phyloP scores from a whole-genome alignment of 1,284 basidiomycete species.

The Tilletiaria anomala region DNA sequence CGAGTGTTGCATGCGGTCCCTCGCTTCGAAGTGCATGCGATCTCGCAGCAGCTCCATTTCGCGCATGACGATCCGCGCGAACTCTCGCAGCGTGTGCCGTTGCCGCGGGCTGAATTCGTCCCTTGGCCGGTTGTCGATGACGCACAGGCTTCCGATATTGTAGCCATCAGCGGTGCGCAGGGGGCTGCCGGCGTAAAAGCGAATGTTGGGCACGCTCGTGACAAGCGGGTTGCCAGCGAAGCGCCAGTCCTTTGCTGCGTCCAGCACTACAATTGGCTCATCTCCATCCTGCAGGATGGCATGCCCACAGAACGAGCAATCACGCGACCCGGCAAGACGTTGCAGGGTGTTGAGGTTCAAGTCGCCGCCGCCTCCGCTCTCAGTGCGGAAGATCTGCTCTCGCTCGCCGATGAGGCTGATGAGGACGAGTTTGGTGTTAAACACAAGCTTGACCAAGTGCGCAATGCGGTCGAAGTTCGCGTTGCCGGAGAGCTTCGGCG shows the following conservation, averaged over 20 bases:
- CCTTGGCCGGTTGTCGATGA: slow-evolving; percentile 71
- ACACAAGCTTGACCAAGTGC: slow-evolving; percentile 75
- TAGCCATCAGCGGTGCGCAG: slow-evolving; percentile 72
- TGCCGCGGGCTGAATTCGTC: slow-evolving; percentile 75
- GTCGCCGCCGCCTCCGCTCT: slow-evolving; percentile 48
- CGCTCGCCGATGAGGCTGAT: slow-evolving; percentile 68
- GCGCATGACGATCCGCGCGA: slow-evolving; percentile 76
- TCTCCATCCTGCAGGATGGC: slow-evolving; percentile 68
- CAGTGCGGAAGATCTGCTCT: slow-evolving; percentile 71
- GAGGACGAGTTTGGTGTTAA: slow-evolving; percentile 69
- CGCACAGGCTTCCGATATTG: slow-evolving; percentile 74
- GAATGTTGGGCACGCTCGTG: slow-evolving; percentile 51
- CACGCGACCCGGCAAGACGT: slow-evolving; percentile 44
- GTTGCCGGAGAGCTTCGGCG: slow-evolving; percentile 49
- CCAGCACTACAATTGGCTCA: slow-evolving; percentile 73
- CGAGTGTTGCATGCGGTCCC: slow-evolving; percentile 79
- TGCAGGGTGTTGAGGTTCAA: slow-evolving; percentile 11
- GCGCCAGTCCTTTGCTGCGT: slow-evolving; percentile 69
- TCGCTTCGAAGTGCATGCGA: slow-evolving; percentile 78
- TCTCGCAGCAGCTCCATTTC: slow-evolving; percentile 91
- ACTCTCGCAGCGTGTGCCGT: slow-evolving; percentile 81
- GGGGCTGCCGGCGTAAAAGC: slow-evolving; percentile 85
- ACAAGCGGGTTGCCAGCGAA: slow-evolving; percentile 71
- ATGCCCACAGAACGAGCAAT: slow-evolving; percentile 66
- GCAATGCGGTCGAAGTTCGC: slow-evolving; percentile 83